Evolutionary conservation across 495 filamentous ascomycete species (phyloP).

Genomic region (Friedmanniomyces simplex): DNA sequence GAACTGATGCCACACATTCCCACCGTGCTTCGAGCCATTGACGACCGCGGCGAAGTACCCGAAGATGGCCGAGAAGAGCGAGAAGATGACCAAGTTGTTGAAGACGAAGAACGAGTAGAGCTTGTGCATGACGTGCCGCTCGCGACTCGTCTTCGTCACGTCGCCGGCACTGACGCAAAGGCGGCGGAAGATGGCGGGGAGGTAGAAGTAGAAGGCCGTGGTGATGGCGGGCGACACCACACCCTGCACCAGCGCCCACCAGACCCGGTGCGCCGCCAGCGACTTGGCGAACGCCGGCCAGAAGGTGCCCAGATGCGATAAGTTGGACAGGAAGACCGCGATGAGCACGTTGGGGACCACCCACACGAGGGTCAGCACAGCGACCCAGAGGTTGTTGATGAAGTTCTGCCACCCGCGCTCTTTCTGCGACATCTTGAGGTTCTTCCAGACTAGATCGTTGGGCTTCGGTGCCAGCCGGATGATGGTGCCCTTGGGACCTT

Average conservation of each 20-base stretch:
- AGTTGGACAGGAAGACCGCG: constrained; percentile 80
- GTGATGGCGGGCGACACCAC: constrained; percentile 84
- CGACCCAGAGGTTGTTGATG: constrained; percentile 73
- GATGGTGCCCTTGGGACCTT: constrained; percentile 69
- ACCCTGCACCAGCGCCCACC: constrained; percentile 89
- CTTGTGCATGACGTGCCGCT: constrained; percentile 84
- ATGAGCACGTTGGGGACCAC: constrained; percentile 93
- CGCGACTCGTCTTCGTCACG: constrained; percentile 79
- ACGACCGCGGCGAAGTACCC: constrained; percentile 57
- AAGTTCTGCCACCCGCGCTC: constrained; percentile 61
- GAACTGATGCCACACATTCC: constrained; percentile 58
- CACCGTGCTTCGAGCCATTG: constrained; percentile 37
- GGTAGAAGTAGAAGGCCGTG: constrained; percentile 75
- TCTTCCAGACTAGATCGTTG: constrained; percentile 93
- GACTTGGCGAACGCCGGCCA: constrained; percentile 66
- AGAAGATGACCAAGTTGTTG: constrained; percentile 93
- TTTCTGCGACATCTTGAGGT: constrained; percentile 58
- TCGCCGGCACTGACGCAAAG: constrained; percentile 72
- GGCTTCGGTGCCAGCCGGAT: constrained; percentile 74
- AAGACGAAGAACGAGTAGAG: constrained; percentile 95
- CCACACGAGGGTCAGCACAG: constrained; percentile 73
- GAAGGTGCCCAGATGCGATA: constrained; percentile 65
- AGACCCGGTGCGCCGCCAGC: constrained; percentile 46
- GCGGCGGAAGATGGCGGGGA: constrained; percentile 85
- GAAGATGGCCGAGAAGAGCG: constrained; percentile 74